Percentiles rank a stretch among this genome's conserved stretches.
Evolutionary conservation across 2,329 filamentous ascomycete species (phyloP).

Genomic region (Trichoderma koningii): DNA sequence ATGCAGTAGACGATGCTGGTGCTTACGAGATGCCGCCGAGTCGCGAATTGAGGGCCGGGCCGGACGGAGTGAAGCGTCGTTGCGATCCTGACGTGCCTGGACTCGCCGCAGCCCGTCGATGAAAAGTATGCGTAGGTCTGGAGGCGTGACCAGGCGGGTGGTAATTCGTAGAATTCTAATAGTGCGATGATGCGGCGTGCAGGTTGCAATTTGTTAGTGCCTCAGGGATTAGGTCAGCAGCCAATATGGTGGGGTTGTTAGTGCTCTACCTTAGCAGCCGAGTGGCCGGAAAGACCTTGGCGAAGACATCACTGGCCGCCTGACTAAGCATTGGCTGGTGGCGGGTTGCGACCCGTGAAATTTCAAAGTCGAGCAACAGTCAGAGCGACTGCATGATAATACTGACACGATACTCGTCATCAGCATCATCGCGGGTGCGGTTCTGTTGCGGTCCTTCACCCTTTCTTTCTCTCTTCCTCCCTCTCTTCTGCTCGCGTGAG

Average conservation of each 20-base stretch:
- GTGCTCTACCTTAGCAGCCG: slow-evolving; percentile 16
- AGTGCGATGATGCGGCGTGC: slow-evolving; percentile 26
- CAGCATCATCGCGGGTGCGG: neutral
- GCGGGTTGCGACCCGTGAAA: neutral
- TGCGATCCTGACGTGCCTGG: slow-evolving; percentile 16
- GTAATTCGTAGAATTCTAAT: slow-evolving; percentile 27
- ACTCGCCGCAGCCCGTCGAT: slow-evolving; percentile 14
- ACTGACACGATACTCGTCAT: neutral
- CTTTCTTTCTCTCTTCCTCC: neutral
- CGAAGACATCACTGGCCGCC: neutral
- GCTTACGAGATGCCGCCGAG: slow-evolving; percentile 14
- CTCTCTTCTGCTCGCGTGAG: neutral
- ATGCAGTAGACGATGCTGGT: slow-evolving; percentile 5
- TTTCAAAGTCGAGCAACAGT: neutral
- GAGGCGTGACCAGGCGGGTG: slow-evolving; percentile 26
- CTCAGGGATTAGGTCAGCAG: slow-evolving; percentile 26
- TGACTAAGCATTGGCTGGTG: slow-evolving; percentile 12
- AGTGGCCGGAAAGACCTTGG: slow-evolving; percentile 18
- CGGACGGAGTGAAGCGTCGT: slow-evolving; percentile 17
- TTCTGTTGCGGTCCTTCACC: neutral
- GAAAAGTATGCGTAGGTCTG: slow-evolving; percentile 18
- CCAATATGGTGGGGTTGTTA: slow-evolving; percentile 26
- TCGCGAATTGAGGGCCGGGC: slow-evolving; percentile 18
- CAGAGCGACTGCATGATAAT: neutral
- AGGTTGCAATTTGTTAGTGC: slow-evolving; percentile 28